These are phyloP conservation scores for Flaveria brownii DNA, from an alignment of 129 eudicot genomes.

Conservation along the genomic window DNA sequence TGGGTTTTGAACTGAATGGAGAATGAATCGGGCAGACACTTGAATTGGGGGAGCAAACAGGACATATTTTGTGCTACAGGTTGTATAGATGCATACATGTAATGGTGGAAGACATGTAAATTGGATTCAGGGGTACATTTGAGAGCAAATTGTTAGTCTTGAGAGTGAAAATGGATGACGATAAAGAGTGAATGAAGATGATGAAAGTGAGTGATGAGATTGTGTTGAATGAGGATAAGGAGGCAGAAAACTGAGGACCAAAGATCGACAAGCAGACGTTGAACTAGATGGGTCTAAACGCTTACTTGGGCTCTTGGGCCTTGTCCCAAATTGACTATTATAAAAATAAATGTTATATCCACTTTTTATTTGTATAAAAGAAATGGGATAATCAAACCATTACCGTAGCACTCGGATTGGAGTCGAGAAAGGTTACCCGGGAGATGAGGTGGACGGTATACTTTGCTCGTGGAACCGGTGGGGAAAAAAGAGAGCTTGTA, in stretches of 20 bases:
- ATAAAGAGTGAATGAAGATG: constrained; percentile 29
- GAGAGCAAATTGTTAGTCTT: background rate
- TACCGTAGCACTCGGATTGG: no score
- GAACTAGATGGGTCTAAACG: background rate
- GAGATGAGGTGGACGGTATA: no score
- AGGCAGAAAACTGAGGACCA: constrained; percentile 31
- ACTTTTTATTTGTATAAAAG: no score
- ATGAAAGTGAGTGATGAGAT: constrained; percentile 27
- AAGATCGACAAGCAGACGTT: constrained; percentile 19
- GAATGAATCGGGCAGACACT: constrained; percentile 75
- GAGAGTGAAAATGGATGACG: constrained; percentile 4
- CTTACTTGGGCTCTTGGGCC: no score
- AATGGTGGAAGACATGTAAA: background rate
- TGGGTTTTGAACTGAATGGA: constrained; percentile 52
- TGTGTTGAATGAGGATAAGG: constrained; percentile 30
- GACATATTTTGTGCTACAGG: constrained; percentile 54
- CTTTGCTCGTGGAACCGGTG: no score
- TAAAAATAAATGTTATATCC: no score
- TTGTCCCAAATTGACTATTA: no score
- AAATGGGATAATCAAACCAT: no score
- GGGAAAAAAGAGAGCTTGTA: no score
- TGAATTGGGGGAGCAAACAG: constrained; percentile 91
- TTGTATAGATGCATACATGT: constrained; percentile 31
- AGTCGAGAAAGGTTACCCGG: no score
- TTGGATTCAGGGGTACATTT: constrained; percentile 6